These are phyloP conservation scores for Geranomyces variabilis DNA, from an alignment of 192 early-diverging fungal genomes.

Conservation along the genomic window DNA sequence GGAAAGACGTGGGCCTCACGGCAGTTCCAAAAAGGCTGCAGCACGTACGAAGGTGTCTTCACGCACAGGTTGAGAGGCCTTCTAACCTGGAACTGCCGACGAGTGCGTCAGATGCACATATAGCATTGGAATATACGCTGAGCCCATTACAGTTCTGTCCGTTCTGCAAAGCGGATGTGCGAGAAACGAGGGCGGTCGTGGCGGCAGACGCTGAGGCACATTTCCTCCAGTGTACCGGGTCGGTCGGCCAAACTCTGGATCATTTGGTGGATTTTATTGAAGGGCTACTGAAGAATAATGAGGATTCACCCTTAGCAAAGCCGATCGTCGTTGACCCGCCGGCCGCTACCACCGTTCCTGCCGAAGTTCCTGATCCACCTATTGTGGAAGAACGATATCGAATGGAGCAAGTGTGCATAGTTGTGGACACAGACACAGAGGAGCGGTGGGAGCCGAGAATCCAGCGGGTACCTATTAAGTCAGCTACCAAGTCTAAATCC, in stretches of 20 bases:
- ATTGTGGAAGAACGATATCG: not conserved
- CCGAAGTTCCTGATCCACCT: not conserved
- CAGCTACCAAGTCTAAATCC: slow-evolving; percentile 5
- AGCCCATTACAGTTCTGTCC: not conserved
- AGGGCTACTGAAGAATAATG: not conserved
- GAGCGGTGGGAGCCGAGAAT: not conserved
- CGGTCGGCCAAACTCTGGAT: not conserved
- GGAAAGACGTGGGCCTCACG: not conserved
- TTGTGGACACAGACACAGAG: not conserved
- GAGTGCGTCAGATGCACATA: too few relatives aligned
- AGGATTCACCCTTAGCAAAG: not conserved
- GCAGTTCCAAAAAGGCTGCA: not conserved
- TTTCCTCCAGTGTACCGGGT: not conserved
- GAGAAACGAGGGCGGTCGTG: not conserved
- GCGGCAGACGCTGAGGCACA: not conserved
- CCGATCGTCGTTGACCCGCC: not conserved
- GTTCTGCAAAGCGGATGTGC: not conserved
- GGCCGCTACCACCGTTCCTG: not conserved
- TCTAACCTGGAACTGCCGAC: not conserved
- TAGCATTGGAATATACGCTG: not conserved
- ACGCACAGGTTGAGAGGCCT: not conserved
- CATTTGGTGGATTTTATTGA: not conserved
- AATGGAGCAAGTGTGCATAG: slow-evolving; percentile 17
- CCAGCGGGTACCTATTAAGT: slow-evolving; percentile 1
- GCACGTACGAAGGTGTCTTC: not conserved